Percentiles rank a stretch among this genome's conserved stretches.
phyloP scores from a whole-genome alignment of 2,329 filamentous ascomycete species.

The Epichloe coenophiala region DNA sequence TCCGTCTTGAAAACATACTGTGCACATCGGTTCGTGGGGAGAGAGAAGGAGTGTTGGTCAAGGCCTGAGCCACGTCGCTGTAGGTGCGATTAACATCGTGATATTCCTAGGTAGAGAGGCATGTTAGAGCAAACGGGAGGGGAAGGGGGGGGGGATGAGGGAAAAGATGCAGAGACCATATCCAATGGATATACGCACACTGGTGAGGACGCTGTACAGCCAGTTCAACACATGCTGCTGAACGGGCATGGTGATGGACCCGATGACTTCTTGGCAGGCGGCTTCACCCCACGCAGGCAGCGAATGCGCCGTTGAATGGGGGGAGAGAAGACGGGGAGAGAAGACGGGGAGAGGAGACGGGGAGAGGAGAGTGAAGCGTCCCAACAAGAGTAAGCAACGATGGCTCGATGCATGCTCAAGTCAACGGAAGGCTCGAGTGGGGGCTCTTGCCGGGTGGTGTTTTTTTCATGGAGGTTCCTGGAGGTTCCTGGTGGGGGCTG shows the following conservation, averaged over 20 bases:
- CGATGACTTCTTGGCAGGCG: neutral
- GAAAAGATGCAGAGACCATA: neutral
- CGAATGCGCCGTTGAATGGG: neutral
- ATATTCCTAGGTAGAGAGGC: conserved; percentile 55
- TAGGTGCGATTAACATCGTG: conserved; percentile 86
- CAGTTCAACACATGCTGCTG: conserved; percentile 86
- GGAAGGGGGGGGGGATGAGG: neutral
- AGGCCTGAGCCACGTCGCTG: conserved; percentile 72
- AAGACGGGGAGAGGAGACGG: no score
- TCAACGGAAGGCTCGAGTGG: no score
- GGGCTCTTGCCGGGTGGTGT: no score
- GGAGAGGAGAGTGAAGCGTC: neutral
- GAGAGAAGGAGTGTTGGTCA: conserved; percentile 68
- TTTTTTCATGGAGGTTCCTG: no score
- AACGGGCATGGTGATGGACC: conserved; percentile 45
- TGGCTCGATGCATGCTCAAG: no score
- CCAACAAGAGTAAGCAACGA: no score
- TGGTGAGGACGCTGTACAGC: conserved; percentile 83
- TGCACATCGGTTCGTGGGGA: conserved; percentile 87
- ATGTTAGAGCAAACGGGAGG: neutral
- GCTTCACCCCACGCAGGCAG: neutral
- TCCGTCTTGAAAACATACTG: conserved; percentile 42
- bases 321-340: neutral
- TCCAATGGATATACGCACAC: conserved; percentile 35
- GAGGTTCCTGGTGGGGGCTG: no score